Conservation (phyloP, 768 basidiomycete species). For the Clitopilus hobsonii region DNA sequence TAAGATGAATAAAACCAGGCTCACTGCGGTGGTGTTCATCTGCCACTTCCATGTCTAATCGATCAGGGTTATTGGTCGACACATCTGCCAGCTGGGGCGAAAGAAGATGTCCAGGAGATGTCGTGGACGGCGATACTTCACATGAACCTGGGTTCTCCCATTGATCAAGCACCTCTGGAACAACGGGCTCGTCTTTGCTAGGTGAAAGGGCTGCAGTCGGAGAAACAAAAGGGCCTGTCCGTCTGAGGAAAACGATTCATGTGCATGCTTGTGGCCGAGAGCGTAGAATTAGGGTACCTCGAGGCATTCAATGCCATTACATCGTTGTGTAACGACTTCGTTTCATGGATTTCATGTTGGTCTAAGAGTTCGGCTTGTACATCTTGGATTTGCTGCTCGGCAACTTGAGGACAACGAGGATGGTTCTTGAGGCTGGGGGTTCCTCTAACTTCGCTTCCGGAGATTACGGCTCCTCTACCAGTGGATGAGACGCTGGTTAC, state of each 20-base stretch:
- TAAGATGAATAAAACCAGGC: too few relatives aligned
- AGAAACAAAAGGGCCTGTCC: too few relatives aligned
- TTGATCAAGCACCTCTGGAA: too few relatives aligned
- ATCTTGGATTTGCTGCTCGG: background rate
- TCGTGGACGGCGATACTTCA: too few relatives aligned
- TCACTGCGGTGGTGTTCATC: too few relatives aligned
- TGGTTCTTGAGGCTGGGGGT: background rate
- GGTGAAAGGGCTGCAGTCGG: background rate
- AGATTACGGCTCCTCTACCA: background rate
- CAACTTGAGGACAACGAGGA: background rate
- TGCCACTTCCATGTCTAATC: too few relatives aligned
- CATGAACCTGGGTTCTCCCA: too few relatives aligned
- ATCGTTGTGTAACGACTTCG: background rate
- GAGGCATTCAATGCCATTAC: background rate
- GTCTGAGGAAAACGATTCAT: background rate
- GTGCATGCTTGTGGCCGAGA: background rate
- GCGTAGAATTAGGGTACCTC: constrained; percentile 1
- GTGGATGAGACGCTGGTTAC: constrained; percentile 13
- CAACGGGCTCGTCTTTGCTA: too few relatives aligned
- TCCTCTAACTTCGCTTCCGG: background rate
- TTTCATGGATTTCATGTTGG: background rate
- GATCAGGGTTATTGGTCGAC: too few relatives aligned
- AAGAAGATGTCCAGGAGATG: too few relatives aligned
- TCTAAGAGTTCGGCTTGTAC: background rate
- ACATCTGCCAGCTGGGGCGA: too few relatives aligned